Conservation (phyloP, 495 filamentous ascomycete species). For the Xylaria castorea region DNA sequence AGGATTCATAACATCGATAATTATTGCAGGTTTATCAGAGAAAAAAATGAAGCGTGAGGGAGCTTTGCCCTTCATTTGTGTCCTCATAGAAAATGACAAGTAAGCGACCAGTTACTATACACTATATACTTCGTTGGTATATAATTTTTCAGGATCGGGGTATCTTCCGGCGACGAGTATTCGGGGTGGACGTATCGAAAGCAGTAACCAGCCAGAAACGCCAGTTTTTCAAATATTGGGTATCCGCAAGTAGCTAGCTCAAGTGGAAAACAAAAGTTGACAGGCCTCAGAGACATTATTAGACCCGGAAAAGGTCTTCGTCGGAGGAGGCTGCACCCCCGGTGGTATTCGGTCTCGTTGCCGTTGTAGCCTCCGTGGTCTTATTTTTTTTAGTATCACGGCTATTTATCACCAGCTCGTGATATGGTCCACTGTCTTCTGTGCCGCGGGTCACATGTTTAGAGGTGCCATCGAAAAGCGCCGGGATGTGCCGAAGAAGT, state of each 20-base stretch:
- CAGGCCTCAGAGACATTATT: neutral
- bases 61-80: neutral
- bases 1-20: neutral
- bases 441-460: constrained; percentile 26
- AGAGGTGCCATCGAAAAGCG: constrained; percentile 21
- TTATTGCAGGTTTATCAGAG: neutral
- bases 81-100: neutral
- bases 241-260: constrained; percentile 8
- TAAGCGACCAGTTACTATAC: neutral
- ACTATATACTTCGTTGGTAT: neutral
- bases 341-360: neutral
- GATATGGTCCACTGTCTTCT: constrained; percentile 31
- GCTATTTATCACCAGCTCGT: constrained; percentile 27
- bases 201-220: constrained; percentile 7
- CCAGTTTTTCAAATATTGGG: constrained; percentile 10
- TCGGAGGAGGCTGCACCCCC: constrained; percentile 20
- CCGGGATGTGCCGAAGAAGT: constrained; percentile 33
- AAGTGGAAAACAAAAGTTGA: neutral
- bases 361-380: neutral
- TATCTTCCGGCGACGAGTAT: neutral
- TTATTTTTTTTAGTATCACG: neutral
- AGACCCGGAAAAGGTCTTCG: constrained; percentile 24
- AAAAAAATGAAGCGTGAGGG: neutral
- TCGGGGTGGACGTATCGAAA: neutral
- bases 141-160: neutral